Conservation (phyloP, 805 yeast species). For the Pichia ethanolica region DNA sequence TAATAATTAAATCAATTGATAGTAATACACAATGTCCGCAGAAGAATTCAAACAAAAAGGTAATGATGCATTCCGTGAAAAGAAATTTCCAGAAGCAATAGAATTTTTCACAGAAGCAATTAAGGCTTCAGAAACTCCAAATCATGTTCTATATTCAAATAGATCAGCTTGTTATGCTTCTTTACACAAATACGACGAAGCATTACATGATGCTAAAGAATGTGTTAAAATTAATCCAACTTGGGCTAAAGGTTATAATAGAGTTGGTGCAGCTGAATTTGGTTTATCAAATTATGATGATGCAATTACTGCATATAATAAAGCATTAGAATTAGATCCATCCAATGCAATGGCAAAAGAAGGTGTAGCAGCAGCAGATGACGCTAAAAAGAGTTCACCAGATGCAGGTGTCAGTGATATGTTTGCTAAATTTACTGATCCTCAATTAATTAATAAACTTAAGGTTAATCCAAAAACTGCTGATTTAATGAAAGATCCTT, state of each 20-base stretch:
- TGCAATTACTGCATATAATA: constrained; percentile 63
- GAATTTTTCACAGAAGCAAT: constrained; percentile 82
- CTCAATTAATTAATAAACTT: constrained; percentile 67
- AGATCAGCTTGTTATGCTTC: constrained; percentile 91
- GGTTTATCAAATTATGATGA: constrained; percentile 79
- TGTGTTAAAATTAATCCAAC: constrained; percentile 73
- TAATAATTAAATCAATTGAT: background rate
- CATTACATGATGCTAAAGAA: constrained; percentile 77
- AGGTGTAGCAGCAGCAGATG: constrained; percentile 66
- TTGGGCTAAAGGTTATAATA: constrained; percentile 94
- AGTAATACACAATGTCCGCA: constrained; percentile 39
- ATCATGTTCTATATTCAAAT: constrained; percentile 89
- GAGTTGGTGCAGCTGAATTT: constrained; percentile 87
- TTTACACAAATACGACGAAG: constrained; percentile 60
- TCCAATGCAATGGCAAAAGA: constrained; percentile 78
- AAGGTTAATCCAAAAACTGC: constrained; percentile 80
- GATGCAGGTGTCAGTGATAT: constrained; percentile 58
- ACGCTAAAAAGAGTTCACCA: constrained; percentile 35
- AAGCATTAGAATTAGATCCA: constrained; percentile 77
- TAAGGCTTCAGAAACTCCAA: constrained; percentile 71
- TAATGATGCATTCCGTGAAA: constrained; percentile 84
- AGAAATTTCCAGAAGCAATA: constrained; percentile 74
- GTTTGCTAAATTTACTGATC: constrained; percentile 53
- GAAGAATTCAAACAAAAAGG: constrained; percentile 87
- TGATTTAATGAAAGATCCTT: constrained; percentile 81